Conservation (phyloP, 768 basidiomycete genomes). For the Cyathus striatus region DNA sequence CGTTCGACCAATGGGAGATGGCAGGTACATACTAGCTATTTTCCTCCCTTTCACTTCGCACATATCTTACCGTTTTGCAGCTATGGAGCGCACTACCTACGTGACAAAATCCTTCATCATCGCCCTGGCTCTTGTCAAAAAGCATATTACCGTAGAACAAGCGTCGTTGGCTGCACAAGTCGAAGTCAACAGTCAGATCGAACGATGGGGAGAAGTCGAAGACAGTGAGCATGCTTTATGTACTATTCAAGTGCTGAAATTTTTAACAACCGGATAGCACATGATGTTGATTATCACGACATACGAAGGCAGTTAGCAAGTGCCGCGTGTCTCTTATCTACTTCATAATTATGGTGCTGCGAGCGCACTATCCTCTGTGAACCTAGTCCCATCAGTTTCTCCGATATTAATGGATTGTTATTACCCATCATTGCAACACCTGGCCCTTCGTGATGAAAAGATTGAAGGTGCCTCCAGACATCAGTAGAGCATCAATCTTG, state of each 20-base stretch:
- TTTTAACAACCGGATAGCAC: conserved; percentile 49
- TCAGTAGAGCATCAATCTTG: no score
- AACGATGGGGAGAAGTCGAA: conserved; percentile 99
- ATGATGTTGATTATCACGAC: conserved; percentile 97
- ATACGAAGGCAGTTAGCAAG: conserved; percentile 83
- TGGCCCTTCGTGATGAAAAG: no score
- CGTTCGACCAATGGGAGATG: conserved; percentile 80
- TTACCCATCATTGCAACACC: no score
- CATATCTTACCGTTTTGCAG: conserved; percentile 31
- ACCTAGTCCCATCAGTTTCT: no score
- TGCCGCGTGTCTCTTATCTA: conserved; percentile 57
- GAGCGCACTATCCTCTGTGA: no score
- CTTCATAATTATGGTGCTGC: no score
- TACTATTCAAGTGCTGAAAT: not conserved
- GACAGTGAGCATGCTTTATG: conserved; percentile 67
- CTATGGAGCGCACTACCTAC: conserved; percentile 88
- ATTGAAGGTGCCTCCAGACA: no score
- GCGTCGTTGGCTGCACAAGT: conserved; percentile 84
- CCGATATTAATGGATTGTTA: no score
- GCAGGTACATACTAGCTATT: conserved; percentile 60
- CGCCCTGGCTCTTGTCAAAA: conserved; percentile 76
- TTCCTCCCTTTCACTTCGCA: conserved; percentile 1
- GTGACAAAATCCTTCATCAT: conserved; percentile 90
- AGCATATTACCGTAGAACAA: conserved; percentile 72
- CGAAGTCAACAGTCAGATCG: conserved; percentile 93